Evolutionary conservation across 768 basidiomycete species (phyloP).

Genomic region (Lactarius akahatsu): DNA sequence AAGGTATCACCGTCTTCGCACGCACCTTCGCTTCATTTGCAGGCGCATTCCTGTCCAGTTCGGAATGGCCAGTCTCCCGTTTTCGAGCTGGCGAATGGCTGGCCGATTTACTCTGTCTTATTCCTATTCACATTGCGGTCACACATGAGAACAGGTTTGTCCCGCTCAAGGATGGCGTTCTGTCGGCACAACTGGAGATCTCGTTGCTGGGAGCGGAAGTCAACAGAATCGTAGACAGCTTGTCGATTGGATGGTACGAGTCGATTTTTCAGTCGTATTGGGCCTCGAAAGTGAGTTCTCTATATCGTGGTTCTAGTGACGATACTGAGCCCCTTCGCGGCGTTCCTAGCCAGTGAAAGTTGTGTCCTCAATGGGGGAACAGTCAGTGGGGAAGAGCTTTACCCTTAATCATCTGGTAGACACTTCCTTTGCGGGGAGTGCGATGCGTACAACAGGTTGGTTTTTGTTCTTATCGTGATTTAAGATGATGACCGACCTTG

Average conservation of each 20-base stretch:
- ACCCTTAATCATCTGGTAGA: constrained; percentile 60
- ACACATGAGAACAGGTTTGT: constrained; percentile 60
- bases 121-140: constrained; percentile 63
- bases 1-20: constrained; percentile 39
- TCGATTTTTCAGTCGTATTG: constrained; percentile 62
- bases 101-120: constrained; percentile 59
- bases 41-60: constrained; percentile 3
- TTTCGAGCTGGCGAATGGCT: constrained; percentile 61
- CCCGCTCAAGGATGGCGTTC: constrained; percentile 58
- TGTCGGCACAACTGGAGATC: constrained; percentile 50
- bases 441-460: constrained; percentile 56
- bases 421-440: constrained; percentile 64
- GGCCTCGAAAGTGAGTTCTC: constrained; percentile 47
- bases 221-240: constrained; percentile 50
- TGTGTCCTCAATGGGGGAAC: constrained; percentile 68
- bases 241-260: constrained; percentile 67
- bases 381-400: constrained; percentile 63
- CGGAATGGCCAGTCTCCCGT: constrained; percentile 35
- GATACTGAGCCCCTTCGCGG: neutral
- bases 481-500: too few species aligned
- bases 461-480: too few species aligned
- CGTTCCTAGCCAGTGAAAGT: constrained; percentile 54
- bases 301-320: neutral
- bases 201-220: constrained; percentile 60
- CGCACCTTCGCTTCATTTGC: constrained; percentile 35